These are phyloP conservation scores for Euclidium syriacum DNA, from an alignment of 345 rosid species.

Conservation along the genomic window DNA sequence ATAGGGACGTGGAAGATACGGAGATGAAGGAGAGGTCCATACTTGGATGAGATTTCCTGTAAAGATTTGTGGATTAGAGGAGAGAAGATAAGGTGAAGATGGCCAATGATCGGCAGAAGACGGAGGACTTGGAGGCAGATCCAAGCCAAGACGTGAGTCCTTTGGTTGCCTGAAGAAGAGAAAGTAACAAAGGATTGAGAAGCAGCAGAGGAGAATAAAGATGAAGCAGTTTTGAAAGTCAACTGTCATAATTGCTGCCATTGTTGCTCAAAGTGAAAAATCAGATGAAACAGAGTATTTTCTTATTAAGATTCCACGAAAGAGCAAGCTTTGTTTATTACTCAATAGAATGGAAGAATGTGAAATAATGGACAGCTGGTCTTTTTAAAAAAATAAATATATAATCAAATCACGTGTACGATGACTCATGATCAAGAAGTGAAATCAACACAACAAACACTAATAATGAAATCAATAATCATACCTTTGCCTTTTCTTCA, in stretches of 20 bases:
- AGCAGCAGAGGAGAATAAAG: not conserved
- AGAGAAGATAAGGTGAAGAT: conserved; percentile 22
- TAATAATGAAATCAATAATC: no score
- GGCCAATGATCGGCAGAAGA: conserved; percentile 32
- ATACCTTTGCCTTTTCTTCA: no score
- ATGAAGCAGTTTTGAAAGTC: not conserved
- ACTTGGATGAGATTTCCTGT: conserved; percentile 3
- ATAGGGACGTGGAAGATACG: conserved; percentile 8
- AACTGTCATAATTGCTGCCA: not conserved
- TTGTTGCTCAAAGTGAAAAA: no score
- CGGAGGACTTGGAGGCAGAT: conserved; percentile 40
- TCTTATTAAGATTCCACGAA: no score
- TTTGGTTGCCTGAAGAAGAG: not conserved
- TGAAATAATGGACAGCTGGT: no score
- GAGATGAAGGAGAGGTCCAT: conserved; percentile 14
- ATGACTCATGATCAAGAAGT: no score
- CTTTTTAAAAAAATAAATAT: no score
- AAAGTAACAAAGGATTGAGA: not conserved
- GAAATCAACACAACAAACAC: no score
- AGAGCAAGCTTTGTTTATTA: no score
- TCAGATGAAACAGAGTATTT: no score
- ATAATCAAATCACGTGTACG: no score
- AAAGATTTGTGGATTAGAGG: conserved; percentile 10
- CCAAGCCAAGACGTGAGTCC: conserved; percentile 14
- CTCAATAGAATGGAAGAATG: no score